Conservation (phyloP, 1,139 yeast genomes). For the Suzukiozyma palmioleophila region DNA sequence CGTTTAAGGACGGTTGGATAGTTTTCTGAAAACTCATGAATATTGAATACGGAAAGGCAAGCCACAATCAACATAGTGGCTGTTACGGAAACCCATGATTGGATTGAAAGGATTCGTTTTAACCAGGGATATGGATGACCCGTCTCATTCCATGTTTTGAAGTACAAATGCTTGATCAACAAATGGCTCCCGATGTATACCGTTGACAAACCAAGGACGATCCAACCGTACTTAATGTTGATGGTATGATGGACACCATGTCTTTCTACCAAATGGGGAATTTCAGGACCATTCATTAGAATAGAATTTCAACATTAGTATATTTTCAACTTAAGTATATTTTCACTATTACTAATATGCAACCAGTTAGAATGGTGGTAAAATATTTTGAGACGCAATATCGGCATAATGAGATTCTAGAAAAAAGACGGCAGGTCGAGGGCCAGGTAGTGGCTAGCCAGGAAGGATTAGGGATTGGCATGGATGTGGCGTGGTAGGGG, state of each 20-base stretch:
- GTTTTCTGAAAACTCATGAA: conserved; percentile 19
- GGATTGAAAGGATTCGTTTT: conserved; percentile 15
- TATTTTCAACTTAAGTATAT: too few relatives aligned
- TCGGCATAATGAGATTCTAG: too few relatives aligned
- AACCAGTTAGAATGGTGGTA: too few relatives aligned
- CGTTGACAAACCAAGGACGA: conserved; percentile 31
- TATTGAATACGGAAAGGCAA: conserved; percentile 17
- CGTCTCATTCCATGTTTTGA: conserved; percentile 19
- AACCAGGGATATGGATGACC: conserved; percentile 16
- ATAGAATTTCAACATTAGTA: too few relatives aligned
- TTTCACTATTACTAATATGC: too few relatives aligned
- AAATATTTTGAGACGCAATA: too few relatives aligned
- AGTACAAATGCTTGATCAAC: conserved; percentile 7
- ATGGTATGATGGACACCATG: conserved; percentile 27
- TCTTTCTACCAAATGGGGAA: conserved; percentile 10
- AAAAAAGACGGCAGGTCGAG: too few relatives aligned
- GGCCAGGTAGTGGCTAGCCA: too few relatives aligned
- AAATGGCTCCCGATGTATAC: conserved; percentile 15
- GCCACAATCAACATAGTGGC: conserved; percentile 30
- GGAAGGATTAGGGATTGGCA: too few relatives aligned
- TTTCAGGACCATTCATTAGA: background rate
- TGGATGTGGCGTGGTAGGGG: too few relatives aligned
- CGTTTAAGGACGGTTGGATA: conserved; percentile 29
- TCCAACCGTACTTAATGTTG: conserved; percentile 48
- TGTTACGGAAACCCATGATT: conserved; percentile 23